Conservation (phyloP, 2,329 filamentous ascomycete species). For the Talaromyces piceae region DNA sequence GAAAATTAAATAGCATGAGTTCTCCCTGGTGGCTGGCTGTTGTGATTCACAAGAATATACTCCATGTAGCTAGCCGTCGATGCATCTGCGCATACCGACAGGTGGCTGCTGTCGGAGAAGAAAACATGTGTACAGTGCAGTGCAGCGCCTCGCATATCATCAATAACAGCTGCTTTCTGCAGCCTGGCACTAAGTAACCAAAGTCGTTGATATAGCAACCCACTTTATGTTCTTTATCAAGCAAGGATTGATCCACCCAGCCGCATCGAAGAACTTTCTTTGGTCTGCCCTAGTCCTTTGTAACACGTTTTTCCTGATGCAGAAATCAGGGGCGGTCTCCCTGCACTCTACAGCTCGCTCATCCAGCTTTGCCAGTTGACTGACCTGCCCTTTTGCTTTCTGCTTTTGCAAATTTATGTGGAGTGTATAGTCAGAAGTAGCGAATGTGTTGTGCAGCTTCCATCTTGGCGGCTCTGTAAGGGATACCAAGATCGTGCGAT, state of each 20-base stretch:
- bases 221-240: neutral
- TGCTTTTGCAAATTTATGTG: no score
- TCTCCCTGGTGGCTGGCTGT: conserved; percentile 3
- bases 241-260: neutral
- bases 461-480: no score
- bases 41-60: neutral
- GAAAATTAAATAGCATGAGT: neutral
- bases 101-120: conserved; percentile 8
- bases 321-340: neutral
- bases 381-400: no score
- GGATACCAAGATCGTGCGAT: no score
- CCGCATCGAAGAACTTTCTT: neutral
- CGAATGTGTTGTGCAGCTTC: no score
- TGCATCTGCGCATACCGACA: conserved; percentile 6
- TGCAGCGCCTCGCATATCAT: neutral
- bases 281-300: neutral
- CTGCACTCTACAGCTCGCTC: no score
- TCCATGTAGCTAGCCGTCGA: neutral
- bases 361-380: no score
- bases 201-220: neutral
- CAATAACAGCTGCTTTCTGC: neutral
- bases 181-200: no score
- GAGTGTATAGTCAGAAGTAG: no score
- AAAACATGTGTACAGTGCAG: conserved; percentile 6
- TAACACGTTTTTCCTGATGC: neutral